phyloP scores from a whole-genome alignment of 805 yeast species.

The Yarrowia hollandica region DNA sequence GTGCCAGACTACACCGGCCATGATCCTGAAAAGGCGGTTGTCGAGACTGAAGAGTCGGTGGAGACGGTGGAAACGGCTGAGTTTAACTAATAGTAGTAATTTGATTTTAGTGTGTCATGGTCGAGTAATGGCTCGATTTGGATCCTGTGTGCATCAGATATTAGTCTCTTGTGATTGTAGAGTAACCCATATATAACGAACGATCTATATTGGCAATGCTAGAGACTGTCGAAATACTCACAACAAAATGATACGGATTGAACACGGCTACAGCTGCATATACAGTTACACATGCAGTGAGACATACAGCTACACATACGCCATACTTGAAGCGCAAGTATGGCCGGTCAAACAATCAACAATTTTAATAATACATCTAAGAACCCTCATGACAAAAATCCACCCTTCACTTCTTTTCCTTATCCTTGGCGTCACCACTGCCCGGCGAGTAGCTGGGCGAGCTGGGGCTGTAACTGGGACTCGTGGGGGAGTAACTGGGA shows the following conservation, averaged over 20 bases:
- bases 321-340: neutral
- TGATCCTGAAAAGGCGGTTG: neutral
- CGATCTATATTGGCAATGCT: too few relatives aligned
- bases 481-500: conserved; percentile 44
- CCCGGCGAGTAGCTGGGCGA: conserved; percentile 52
- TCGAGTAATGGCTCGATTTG: too few relatives aligned
- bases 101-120: too few relatives aligned
- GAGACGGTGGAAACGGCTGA: too few relatives aligned
- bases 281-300: too few relatives aligned
- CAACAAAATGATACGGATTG: too few relatives aligned
- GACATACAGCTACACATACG: too few relatives aligned
- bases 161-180: too few relatives aligned
- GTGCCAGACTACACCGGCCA: neutral
- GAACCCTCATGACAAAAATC: conserved; percentile 6
- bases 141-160: too few relatives aligned
- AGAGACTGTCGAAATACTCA: too few relatives aligned
- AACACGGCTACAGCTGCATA: too few relatives aligned
- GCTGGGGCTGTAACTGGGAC: conserved; percentile 3
- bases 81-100: neutral
- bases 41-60: neutral
- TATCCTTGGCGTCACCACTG: conserved; percentile 8
- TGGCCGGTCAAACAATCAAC: neutral
- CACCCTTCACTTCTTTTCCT: conserved; percentile 16
- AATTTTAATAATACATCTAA: conserved; percentile 21
- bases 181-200: too few relatives aligned